Evolutionary conservation across 768 basidiomycete species (phyloP).

Genomic region (Termitomyces sp.): DNA sequence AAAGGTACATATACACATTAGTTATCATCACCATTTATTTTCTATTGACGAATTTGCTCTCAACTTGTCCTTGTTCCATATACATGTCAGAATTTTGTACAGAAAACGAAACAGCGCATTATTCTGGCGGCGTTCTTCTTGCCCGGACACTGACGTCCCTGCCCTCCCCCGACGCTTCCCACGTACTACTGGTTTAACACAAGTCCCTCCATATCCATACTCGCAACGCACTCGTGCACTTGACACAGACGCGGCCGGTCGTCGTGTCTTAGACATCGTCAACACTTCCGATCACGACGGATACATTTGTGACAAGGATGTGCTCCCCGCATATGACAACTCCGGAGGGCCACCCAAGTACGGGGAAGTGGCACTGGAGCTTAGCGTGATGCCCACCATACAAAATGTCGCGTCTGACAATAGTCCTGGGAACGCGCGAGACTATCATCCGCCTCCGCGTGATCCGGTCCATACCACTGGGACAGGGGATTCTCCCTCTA

Average conservation of each 20-base stretch:
- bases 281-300: conserved; percentile 23
- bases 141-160: background rate
- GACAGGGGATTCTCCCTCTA: background rate
- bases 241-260: conserved; percentile 36
- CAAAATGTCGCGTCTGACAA: background rate
- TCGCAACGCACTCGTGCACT: conserved; percentile 24
- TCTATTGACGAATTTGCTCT: conserved; percentile 1
- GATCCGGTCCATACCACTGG: background rate
- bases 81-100: background rate
- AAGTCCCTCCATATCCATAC: conserved; percentile 14
- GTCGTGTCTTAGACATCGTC: conserved; percentile 20
- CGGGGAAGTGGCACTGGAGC: conserved; percentile 17
- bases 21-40: background rate
- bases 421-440: background rate
- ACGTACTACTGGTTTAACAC: conserved; percentile 18
- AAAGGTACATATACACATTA: conserved; percentile 15
- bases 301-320: conserved; percentile 35
- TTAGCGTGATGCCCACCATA: background rate
- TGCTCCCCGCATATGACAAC: conserved; percentile 41
- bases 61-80: background rate
- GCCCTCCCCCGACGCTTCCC: conserved; percentile 9
- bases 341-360: conserved; percentile 45
- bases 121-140: background rate
- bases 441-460: background rate
- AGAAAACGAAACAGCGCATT: conserved; percentile 7